Evolutionary conservation across 2,329 filamentous ascomycete species (phyloP).

Genomic region (Periconia sp.): DNA sequence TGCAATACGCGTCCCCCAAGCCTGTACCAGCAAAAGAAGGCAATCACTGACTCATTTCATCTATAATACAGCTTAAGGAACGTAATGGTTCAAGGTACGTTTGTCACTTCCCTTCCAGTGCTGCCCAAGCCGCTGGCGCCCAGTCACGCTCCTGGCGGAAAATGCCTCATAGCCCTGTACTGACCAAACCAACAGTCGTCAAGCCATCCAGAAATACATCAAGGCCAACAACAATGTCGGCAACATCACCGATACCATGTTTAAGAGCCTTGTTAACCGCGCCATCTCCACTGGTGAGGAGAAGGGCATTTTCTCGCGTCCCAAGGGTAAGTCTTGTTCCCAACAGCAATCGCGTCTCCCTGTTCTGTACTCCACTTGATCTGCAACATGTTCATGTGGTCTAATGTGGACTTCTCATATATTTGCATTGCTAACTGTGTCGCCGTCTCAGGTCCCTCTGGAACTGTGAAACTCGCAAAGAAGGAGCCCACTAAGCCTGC

Average conservation of each 20-base stretch:
- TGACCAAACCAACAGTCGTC: slow-evolving; percentile 57
- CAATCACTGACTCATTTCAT: slow-evolving; percentile 53
- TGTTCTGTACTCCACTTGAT: background rate
- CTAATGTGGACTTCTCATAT: no score
- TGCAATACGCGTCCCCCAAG: slow-evolving; percentile 21
- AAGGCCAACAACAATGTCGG: slow-evolving; percentile 69
- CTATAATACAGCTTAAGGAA: slow-evolving; percentile 64
- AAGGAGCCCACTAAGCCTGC: slow-evolving; percentile 56
- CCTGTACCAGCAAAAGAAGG: slow-evolving; percentile 7
- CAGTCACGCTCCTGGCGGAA: slow-evolving; percentile 27
- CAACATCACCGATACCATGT: slow-evolving; percentile 56
- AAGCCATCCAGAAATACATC: slow-evolving; percentile 76
- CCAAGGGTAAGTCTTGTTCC: slow-evolving; percentile 70
- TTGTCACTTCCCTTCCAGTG: slow-evolving; percentile 18
- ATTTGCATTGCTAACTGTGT: slow-evolving; percentile 23
- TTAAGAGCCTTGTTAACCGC: slow-evolving; percentile 81
- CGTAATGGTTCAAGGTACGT: slow-evolving; percentile 70
- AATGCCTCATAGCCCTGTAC: slow-evolving; percentile 23
- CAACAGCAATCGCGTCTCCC: background rate
- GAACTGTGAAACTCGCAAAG: slow-evolving; percentile 90
- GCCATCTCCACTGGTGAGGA: slow-evolving; percentile 81
- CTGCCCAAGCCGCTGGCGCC: slow-evolving; percentile 23
- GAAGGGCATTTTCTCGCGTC: slow-evolving; percentile 83
- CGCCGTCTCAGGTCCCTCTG: slow-evolving; percentile 67
- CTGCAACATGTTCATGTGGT: no score